Evolutionary conservation across 371 early-diverging fungal species (phyloP).

Genomic region (Paraphysoderma sedebokerense): DNA sequence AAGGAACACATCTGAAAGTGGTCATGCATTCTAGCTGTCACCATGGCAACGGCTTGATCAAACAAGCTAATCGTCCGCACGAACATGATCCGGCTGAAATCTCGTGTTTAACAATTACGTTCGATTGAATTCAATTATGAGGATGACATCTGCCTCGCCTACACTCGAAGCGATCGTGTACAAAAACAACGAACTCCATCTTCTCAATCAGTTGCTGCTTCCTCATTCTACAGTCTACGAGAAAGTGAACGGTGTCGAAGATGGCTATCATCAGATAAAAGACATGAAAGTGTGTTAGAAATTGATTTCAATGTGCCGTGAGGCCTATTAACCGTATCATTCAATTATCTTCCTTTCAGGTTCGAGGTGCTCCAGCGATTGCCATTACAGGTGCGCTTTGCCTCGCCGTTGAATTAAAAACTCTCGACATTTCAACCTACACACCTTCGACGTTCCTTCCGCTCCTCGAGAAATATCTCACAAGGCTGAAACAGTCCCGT

Average conservation of each 20-base stretch:
- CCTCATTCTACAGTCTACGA: constrained; percentile 75
- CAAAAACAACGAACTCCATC: constrained; percentile 35
- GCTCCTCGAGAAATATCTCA: constrained; percentile 25
- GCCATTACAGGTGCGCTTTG: constrained; percentile 88
- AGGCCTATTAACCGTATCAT: too few species aligned
- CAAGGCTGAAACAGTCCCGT: constrained; percentile 61
- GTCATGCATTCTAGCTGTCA: too few species aligned
- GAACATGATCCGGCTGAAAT: too few species aligned
- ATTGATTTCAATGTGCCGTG: too few species aligned
- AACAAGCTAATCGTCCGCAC: too few species aligned
- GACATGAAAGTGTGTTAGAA: constrained; percentile 68
- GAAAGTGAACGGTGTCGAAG: constrained; percentile 34
- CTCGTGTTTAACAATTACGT: too few species aligned
- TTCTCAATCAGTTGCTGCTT: constrained; percentile 82
- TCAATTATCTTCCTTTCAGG: constrained; percentile 6
- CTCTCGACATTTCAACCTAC: background rate
- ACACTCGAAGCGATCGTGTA: constrained; percentile 67
- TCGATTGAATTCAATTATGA: too few species aligned
- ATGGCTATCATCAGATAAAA: constrained; percentile 77
- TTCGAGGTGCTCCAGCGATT: constrained; percentile 89
- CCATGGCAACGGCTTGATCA: too few species aligned
- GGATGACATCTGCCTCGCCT: too few species aligned
- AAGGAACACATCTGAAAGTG: too few species aligned
- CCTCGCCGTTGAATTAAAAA: constrained; percentile 63
- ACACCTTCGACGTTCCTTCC: background rate